Conservation (phyloP, 2,329 filamentous ascomycete species). For the Atkinsonella hypoxylon region DNA sequence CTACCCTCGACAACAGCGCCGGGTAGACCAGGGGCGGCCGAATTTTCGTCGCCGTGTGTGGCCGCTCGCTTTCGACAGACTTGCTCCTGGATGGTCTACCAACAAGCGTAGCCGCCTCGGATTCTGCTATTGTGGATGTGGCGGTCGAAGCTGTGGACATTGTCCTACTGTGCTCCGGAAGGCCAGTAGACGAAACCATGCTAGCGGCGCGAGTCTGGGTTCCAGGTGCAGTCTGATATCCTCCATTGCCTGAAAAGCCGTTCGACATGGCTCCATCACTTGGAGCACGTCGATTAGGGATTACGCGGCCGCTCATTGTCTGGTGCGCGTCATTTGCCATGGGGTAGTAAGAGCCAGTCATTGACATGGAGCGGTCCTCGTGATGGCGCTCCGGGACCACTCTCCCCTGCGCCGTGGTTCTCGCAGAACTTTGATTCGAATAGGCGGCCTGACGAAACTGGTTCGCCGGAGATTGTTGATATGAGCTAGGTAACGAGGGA, state of each 20-base stretch:
- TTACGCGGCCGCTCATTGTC: slow-evolving; percentile 85
- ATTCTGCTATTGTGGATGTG: slow-evolving; percentile 55
- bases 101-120: slow-evolving; percentile 34
- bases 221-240: slow-evolving; percentile 35
- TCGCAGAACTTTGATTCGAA: slow-evolving; percentile 51
- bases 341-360: slow-evolving; percentile 62
- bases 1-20: slow-evolving; percentile 83
- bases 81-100: slow-evolving; percentile 46
- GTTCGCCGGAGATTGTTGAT: slow-evolving; percentile 55
- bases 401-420: slow-evolving; percentile 83
- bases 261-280: slow-evolving; percentile 27
- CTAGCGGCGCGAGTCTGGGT: slow-evolving; percentile 47
- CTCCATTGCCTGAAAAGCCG: slow-evolving; percentile 23
- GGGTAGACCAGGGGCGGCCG: slow-evolving; percentile 84
- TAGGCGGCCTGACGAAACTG: slow-evolving; percentile 68
- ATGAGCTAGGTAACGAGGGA: slow-evolving; percentile 48
- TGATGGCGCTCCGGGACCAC: slow-evolving; percentile 83
- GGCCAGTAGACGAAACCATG: slow-evolving; percentile 43
- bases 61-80: slow-evolving; percentile 42
- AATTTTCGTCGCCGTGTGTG: slow-evolving; percentile 46
- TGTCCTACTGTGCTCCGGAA: slow-evolving; percentile 44
- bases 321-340: slow-evolving; percentile 72
- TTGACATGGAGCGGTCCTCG: slow-evolving; percentile 90
- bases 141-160: slow-evolving; percentile 92
- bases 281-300: slow-evolving; percentile 55